Evolutionary conservation across 805 yeast genomes (phyloP), one percentile per base, ranked within the genome.

Genomic region (Starmerella scarabaei): DNA sequence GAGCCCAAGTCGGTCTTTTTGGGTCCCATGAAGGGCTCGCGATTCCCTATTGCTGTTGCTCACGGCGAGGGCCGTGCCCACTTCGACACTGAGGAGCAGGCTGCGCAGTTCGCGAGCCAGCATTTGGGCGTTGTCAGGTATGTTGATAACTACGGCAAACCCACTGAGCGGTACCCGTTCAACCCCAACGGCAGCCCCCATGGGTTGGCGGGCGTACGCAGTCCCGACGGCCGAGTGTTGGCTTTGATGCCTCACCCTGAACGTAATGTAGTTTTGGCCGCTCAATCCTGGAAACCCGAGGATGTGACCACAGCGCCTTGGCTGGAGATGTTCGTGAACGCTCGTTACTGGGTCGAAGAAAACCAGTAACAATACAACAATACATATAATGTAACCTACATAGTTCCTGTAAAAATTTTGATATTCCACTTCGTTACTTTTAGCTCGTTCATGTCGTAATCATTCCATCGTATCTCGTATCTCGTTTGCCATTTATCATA

Each of bases 171-270:
- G 55, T 91, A 80, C 58, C 98, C 98, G 47, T 80, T 68, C 67
- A 91, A 91, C 69, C 97, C 98, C 41, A 91, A 91, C 63, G 98
- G 98, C 33, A 83, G 96, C 12, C 83, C 91, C 32, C 73, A 72
- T 40, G 96, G 94, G 63, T 82, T 91, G 53, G 80, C 95, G 29
- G 98, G 96, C 68, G 74, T 91, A 41, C 69, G 79, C 48, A 75
- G 86, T 39, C 83, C 84, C 38, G 84, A 82, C 57, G 97, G 97
- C 49, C 77, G 98, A 61, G 96, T 91, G 3, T 67, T 91, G 53
- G 96, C 96, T 4, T 75, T 91, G 85, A 91, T 91, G 98, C 98
- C 98, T 35, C 98, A 91, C 61, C 98, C 98, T 19, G 98, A 91
- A 65, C 82, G 98, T 66, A 91, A 82, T 37, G 70, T 77, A 42